phyloP scores from a whole-genome alignment of 805 yeast genomes.

The Yarrowia sp. region DNA sequence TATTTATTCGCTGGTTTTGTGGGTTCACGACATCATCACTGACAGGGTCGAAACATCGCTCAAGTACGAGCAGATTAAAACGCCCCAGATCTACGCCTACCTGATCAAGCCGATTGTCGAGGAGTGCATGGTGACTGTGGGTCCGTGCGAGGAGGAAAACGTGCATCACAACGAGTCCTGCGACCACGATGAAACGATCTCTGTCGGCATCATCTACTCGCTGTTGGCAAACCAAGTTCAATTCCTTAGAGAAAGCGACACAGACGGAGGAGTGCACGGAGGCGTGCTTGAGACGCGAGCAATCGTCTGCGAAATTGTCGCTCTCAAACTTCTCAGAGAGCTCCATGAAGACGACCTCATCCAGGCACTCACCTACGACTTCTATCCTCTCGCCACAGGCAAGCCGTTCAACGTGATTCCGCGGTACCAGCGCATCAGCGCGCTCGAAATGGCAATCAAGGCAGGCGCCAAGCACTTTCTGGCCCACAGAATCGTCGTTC shows the following conservation, averaged over 20 bases:
- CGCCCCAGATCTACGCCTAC: constrained; percentile 51
- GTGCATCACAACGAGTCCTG: background rate
- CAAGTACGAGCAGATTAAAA: constrained; percentile 50
- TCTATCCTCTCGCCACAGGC: constrained; percentile 48
- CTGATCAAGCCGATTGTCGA: constrained; percentile 49
- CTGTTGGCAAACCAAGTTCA: constrained; percentile 42
- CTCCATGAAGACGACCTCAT: constrained; percentile 45
- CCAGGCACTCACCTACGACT: constrained; percentile 46
- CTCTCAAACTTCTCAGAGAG: constrained; percentile 50
- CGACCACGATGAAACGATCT: constrained; percentile 29
- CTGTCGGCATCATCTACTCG: constrained; percentile 43
- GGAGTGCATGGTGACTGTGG: constrained; percentile 34
- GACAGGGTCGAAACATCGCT: constrained; percentile 46
- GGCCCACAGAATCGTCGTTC: constrained; percentile 52
- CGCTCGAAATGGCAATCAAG: constrained; percentile 52
- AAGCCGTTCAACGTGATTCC: constrained; percentile 34
- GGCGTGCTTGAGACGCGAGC: constrained; percentile 46
- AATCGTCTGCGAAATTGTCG: constrained; percentile 52
- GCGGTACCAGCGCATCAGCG: constrained; percentile 44
- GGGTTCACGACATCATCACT: constrained; percentile 46
- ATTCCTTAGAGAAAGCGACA: constrained; percentile 39
- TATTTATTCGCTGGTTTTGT: constrained; percentile 38
- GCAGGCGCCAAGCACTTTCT: constrained; percentile 53
- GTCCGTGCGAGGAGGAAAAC: constrained; percentile 7
- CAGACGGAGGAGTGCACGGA: constrained; percentile 27